A percentile compares a stretch with the other conserved stretches of the same genome.
phyloP scores from a whole-genome alignment of 2,329 filamentous ascomycete species.

The Ascochyta fabae region DNA sequence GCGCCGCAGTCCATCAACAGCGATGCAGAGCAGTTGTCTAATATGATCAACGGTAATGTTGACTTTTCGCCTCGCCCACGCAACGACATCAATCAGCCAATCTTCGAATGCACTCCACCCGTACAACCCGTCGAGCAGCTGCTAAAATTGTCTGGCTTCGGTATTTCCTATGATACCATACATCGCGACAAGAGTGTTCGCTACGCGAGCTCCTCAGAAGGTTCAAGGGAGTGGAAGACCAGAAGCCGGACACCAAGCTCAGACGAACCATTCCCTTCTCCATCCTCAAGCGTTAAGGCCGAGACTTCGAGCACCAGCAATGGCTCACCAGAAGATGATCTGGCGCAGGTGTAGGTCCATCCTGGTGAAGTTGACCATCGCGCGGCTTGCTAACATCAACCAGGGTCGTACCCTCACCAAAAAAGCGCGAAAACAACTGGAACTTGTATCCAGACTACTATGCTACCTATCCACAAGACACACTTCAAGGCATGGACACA shows the following conservation, averaged over 20 bases:
- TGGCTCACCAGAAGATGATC: background rate
- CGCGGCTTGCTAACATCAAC: background rate
- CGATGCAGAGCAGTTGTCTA: background rate
- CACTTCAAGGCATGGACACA: conserved; percentile 11
- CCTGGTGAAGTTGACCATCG: background rate
- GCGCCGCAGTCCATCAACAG: background rate
- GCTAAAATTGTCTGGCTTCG: background rate
- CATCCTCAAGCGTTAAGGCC: background rate
- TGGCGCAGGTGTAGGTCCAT: background rate
- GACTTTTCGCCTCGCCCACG: background rate
- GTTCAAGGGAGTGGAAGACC: conserved; percentile 1
- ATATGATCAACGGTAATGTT: background rate
- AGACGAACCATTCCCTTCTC: background rate
- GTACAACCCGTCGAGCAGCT: background rate
- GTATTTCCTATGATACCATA: background rate
- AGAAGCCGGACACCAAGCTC: conserved; percentile 14
- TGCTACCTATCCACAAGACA: background rate
- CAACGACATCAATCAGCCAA: conserved; percentile 3
- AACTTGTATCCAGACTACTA: background rate
- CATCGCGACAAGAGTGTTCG: background rate
- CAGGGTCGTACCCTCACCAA: background rate
- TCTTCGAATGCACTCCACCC: background rate
- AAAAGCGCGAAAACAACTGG: background rate
- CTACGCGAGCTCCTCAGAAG: conserved; percentile 3
- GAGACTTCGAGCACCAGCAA: background rate